These are phyloP conservation scores for Cladosporium oxysporum DNA, from an alignment of 2,329 filamentous ascomycete genomes.

Conservation along the genomic window DNA sequence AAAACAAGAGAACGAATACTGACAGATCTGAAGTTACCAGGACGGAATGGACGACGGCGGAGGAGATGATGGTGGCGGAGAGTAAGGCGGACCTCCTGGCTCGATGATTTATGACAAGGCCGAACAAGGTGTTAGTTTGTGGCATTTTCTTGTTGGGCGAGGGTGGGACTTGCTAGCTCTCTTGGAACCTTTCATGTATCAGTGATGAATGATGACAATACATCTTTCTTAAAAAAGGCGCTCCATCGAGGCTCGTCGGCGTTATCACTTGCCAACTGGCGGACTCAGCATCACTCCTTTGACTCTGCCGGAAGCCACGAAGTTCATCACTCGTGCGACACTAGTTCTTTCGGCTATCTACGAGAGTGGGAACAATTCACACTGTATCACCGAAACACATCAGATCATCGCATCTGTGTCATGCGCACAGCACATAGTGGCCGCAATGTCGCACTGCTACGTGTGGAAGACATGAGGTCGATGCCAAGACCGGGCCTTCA, in stretches of 20 bases:
- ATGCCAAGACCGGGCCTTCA: not conserved
- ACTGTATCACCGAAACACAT: not conserved
- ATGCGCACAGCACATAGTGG: not conserved
- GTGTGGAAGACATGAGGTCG: not conserved
- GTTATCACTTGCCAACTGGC: not conserved
- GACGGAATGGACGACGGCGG: slow-evolving; percentile 34
- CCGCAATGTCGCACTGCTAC: not conserved
- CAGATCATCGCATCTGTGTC: not conserved
- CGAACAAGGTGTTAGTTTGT: not conserved
- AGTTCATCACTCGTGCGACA: not conserved
- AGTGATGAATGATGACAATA: not conserved
- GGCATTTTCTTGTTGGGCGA: not conserved
- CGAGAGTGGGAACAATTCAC: not conserved
- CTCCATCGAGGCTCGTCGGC: not conserved
- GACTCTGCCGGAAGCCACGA: too few species aligned
- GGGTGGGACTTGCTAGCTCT: not conserved
- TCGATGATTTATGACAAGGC: not conserved
- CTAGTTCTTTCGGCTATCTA: not conserved
- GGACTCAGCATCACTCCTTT: too few species aligned
- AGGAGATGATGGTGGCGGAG: slow-evolving; percentile 24
- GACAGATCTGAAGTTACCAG: slow-evolving; percentile 29
- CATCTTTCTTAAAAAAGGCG: not conserved
- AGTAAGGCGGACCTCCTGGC: slow-evolving; percentile 1
- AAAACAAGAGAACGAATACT: not conserved
- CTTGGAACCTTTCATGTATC: not conserved